Base-by-base conservation (phyloP, 768 basidiomycete species). In the Mycena venus region DNA sequence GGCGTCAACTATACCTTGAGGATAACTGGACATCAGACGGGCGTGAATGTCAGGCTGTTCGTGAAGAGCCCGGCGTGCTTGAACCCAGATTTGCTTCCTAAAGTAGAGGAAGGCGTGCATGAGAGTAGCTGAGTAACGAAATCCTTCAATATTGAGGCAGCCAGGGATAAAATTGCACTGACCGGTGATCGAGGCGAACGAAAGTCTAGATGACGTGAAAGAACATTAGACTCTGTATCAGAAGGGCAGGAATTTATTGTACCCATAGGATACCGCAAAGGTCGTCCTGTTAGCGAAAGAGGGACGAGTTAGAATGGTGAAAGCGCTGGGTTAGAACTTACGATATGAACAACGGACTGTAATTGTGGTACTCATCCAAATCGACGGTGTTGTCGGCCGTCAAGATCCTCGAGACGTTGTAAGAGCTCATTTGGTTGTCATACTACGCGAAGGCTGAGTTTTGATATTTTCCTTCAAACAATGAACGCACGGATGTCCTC, bases 21-120 rank as follows among this genome's bases (percentile, higher is more conserved):
- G 86, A 79, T 97, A 97, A 55, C 84, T 83, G 15, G 88, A 85
- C 96, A 96, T 96, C 44, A 96, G 86, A 12, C 94, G 90, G 23
- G 94, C 94, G 77, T 96, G 95, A 73, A 96, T 90, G 83, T 96
- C 95, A 1, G 93, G 92, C 78, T 96, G 94, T 76, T 96, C 95
- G 55, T 88, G 82, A 83, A 95, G 88, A 15, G 94, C 88, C 64
- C 92, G 89, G 59, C 91, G 90, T 29, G 91, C 84, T 81, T 95
- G 94, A 0, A 81, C 83, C 91, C 90, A 93, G 65, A 96, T 93
- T 79, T 94, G 93, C 79, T 94, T 93, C 76, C 94, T 90, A 88
- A 91, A 94, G 83, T 89, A 95, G 40, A 96, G 85, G 80, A 85
- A 81, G 0, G 93, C 90, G 78, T 96, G 95, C 27, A 87, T 90